Evolutionary conservation across 768 basidiomycete genomes (phyloP), one percentile per base, ranked within the genome.

Genomic region (Hemileccinum rubropunctum): DNA sequence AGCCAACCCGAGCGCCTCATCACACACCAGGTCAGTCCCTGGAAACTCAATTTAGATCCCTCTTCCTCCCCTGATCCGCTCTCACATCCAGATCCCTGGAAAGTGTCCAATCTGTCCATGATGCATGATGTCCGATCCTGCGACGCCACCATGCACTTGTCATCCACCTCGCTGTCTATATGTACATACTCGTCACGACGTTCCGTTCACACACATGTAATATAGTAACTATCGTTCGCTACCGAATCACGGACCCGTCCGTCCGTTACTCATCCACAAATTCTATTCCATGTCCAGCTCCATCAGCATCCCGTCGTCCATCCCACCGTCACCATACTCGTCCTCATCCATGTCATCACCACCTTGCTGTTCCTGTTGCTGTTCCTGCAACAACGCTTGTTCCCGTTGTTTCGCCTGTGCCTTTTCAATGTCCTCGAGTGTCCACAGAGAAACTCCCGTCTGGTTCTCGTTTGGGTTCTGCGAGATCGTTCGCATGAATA

Each of bases 401-500:
- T 80, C 87, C 64, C 79, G 83, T 58, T 92, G 89, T 62, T 88
- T 88, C 30, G 78, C 78, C 66, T 97, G 94, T 38, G 86, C 86
- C 65, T 84, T 87, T 60, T 91, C 80, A 13, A 99, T 79, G 66
- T 98, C 91, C 60, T 93, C 91, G 33, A 98, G 70, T 17, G 92
- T 91, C 97, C 97, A 99, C 33, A 98, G 74, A 15, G 91, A 95
- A 27, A 98, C 75, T 0, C 95, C 94, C 2, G 95, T 98, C 67
- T 91, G 88, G 61, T 94, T 92, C 70, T 98, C 95, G 56, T 94
- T 94, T 40, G 90, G 90, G 61, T 95, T 95, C 71, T 99, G 97
- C 12, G 95, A 98, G 62, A 99, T 99, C n/a, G 88, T 88, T 8
- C 97, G 84, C 83, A 99, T 95, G 73, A 99, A 99, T 27, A 92